A percentile compares a stretch with the other conserved stretches of the same genome.
phyloP scores from a whole-genome alignment of 2,329 filamentous ascomycete genomes.

The Trichoderma koningiopsis region DNA sequence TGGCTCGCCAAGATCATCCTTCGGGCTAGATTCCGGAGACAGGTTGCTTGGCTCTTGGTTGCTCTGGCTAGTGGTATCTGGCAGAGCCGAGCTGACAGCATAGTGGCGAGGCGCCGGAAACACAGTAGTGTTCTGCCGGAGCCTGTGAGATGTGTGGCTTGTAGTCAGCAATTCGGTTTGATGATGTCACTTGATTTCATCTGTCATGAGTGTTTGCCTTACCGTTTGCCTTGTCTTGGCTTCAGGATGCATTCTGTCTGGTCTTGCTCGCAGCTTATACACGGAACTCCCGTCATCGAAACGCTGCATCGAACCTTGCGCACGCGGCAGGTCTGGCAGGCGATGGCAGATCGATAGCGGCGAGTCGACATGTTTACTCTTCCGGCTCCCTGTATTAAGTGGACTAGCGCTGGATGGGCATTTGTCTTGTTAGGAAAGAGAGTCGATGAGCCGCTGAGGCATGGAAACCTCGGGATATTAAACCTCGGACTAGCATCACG shows the following conservation, averaged over 20 bases:
- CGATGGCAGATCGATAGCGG: constrained; percentile 22
- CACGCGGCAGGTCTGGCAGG: constrained; percentile 18
- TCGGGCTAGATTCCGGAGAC: constrained; percentile 1
- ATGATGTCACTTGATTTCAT: background rate
- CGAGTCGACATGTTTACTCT: constrained; percentile 14
- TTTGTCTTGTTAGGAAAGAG: constrained; percentile 10
- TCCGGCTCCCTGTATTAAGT: background rate
- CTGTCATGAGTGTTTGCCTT: background rate
- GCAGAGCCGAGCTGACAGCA: constrained; percentile 16
- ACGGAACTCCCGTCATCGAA: constrained; percentile 20
- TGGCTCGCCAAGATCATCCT: background rate
- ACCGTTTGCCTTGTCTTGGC: constrained; percentile 23
- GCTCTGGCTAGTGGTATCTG: constrained; percentile 9
- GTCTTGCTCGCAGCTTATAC: constrained; percentile 22
- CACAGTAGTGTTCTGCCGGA: constrained; percentile 20
- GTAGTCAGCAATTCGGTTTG: background rate
- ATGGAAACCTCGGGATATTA: constrained; percentile 15
- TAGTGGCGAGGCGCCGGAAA: constrained; percentile 19
- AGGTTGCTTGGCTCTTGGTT: background rate
- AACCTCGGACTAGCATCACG: constrained; percentile 18
- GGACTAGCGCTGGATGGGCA: background rate
- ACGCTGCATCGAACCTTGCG: constrained; percentile 23
- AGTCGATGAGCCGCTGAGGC: constrained; percentile 6
- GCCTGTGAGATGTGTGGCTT: constrained; percentile 17
- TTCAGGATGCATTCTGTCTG: constrained; percentile 21